Percentiles rank a stretch among this genome's conserved stretches.
phyloP scores from a whole-genome alignment of 106 monocot species.

The Dioscorea zingiberensis region DNA sequence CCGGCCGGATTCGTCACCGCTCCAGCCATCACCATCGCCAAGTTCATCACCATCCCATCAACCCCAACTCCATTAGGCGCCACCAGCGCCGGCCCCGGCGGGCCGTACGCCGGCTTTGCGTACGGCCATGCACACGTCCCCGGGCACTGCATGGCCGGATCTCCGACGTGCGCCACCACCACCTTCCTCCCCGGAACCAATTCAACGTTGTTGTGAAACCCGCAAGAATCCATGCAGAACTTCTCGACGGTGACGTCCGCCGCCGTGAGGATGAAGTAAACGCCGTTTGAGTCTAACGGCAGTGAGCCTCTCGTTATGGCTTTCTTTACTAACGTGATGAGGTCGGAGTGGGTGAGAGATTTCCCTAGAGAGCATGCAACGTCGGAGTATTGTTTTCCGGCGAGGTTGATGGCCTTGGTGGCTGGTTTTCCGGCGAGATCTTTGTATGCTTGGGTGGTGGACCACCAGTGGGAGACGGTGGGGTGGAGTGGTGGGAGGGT shows the following conservation, averaged over 20 bases:
- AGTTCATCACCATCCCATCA: conserved; percentile 19
- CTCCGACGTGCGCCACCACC: conserved; percentile 1
- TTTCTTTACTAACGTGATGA: neutral
- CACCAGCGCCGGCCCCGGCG: too few species aligned
- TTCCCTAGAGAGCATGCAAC: neutral
- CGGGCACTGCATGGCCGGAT: conserved; percentile 9
- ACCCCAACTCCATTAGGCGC: neutral
- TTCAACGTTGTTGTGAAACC: neutral
- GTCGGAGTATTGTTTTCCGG: neutral
- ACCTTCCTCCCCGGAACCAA: neutral
- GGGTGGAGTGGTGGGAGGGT: neutral
- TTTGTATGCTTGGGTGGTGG: neutral
- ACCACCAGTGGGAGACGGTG: neutral
- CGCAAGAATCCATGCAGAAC: conserved; percentile 17
- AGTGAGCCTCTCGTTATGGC: neutral
- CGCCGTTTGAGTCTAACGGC: neutral
- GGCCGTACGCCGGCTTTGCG: too few species aligned
- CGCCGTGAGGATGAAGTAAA: conserved; percentile 2
- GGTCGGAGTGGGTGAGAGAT: conserved; percentile 1
- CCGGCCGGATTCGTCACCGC: conserved; percentile 14
- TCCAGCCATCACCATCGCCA: conserved; percentile 9
- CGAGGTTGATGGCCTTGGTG: neutral
- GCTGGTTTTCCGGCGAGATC: neutral
- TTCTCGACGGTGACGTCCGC: conserved; percentile 7
- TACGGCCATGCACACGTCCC: conserved; percentile 4